These are phyloP conservation scores for Ogataea trehalophila DNA, from an alignment of 805 yeast species.

Conservation along the genomic window DNA sequence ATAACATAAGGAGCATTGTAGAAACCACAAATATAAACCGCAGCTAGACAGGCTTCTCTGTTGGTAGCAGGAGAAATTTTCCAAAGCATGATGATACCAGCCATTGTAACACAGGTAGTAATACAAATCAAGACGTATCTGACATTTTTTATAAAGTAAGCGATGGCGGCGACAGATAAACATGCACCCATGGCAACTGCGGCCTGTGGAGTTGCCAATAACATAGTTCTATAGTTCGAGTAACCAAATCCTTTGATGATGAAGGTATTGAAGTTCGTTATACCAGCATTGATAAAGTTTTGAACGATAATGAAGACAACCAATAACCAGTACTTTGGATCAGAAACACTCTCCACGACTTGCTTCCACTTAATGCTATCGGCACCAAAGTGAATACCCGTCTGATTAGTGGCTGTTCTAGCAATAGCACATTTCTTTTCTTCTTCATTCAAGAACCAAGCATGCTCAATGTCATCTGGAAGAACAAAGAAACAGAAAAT, in stretches of 20 bases:
- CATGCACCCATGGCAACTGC: conserved; percentile 33
- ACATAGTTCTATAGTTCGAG: conserved; percentile 30
- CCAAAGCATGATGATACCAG: conserved; percentile 29
- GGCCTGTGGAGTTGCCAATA: conserved; percentile 31
- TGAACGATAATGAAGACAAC: conserved; percentile 34
- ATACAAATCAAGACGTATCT: conserved; percentile 25
- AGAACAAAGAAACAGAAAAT: conserved; percentile 23
- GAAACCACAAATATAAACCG: conserved; percentile 20
- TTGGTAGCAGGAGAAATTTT: conserved; percentile 12
- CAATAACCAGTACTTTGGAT: conserved; percentile 30
- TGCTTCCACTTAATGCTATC: conserved; percentile 26
- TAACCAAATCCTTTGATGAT: conserved; percentile 37
- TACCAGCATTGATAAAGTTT: conserved; percentile 55
- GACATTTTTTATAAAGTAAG: conserved; percentile 19
- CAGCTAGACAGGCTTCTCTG: conserved; percentile 21
- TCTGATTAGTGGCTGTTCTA: conserved; percentile 30
- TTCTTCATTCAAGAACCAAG: conserved; percentile 31
- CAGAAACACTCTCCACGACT: conserved; percentile 26
- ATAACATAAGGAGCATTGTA: conserved; percentile 18
- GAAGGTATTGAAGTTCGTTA: conserved; percentile 44
- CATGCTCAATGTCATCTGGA: conserved; percentile 32
- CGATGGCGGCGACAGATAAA: conserved; percentile 20
- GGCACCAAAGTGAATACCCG: conserved; percentile 37
- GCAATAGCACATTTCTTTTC: conserved; percentile 33
- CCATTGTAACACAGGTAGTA: conserved; percentile 20